Evolutionary conservation across 2,329 filamentous ascomycete species (phyloP).

Genomic region (Penicillium glabrum): DNA sequence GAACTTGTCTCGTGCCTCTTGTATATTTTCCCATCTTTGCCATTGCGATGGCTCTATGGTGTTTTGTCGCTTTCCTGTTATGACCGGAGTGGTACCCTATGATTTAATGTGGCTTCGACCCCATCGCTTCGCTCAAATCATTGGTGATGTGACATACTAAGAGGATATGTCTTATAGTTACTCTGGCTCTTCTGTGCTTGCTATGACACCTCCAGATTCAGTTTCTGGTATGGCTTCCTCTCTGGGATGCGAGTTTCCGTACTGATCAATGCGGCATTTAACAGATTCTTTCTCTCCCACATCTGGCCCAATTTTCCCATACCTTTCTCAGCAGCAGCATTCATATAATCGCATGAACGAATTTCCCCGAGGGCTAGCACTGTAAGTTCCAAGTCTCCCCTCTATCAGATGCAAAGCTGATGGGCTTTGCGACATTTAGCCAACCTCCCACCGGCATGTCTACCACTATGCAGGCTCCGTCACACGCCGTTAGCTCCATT

Average conservation of each 20-base stretch:
- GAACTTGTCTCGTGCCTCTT: slow-evolving; percentile 12
- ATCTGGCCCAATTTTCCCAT: slow-evolving; percentile 34
- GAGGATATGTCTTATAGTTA: slow-evolving; percentile 45
- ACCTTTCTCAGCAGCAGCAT: slow-evolving; percentile 29
- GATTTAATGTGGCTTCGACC: slow-evolving; percentile 10
- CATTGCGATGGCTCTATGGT: slow-evolving; percentile 11
- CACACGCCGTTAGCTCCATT: slow-evolving; percentile 27
- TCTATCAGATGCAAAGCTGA: neutral
- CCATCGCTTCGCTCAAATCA: slow-evolving; percentile 2
- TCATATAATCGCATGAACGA: slow-evolving; percentile 41
- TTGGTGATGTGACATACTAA: slow-evolving; percentile 27
- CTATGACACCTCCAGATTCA: slow-evolving; percentile 53
- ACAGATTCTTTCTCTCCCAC: slow-evolving; percentile 36
- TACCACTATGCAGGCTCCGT: slow-evolving; percentile 32
- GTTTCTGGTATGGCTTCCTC: slow-evolving; percentile 52
- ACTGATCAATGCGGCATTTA: slow-evolving; percentile 20
- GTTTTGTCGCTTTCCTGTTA: slow-evolving; percentile 18
- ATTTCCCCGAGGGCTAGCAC: slow-evolving; percentile 38
- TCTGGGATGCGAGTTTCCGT: neutral
- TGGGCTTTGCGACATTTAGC: slow-evolving; percentile 31
- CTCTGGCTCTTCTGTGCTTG: slow-evolving; percentile 50
- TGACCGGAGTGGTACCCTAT: slow-evolving; percentile 9
- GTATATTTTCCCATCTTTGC: neutral
- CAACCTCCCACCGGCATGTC: slow-evolving; percentile 50
- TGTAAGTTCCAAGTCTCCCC: slow-evolving; percentile 33